Conservation (phyloP, 2,329 filamentous ascomycete species). For the Pseudopyrenochaeta lycopersici region DNA sequence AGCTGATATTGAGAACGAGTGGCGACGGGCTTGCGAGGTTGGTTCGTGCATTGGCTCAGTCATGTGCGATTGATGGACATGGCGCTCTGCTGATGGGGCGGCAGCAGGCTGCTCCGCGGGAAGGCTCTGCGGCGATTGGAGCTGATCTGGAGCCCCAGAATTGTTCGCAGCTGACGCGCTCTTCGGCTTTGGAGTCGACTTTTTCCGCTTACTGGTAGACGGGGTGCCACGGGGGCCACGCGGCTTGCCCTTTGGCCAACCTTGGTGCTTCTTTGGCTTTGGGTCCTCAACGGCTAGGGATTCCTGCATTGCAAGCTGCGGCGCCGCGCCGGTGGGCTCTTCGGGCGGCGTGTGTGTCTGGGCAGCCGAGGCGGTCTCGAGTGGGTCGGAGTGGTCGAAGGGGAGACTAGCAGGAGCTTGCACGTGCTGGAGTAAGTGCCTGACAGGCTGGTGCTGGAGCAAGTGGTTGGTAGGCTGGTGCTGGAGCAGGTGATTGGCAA, state of each 20-base stretch:
- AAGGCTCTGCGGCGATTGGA: slow-evolving; percentile 46
- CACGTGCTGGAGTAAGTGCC: slow-evolving; percentile 14
- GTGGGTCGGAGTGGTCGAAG: slow-evolving; percentile 15
- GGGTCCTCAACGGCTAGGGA: slow-evolving; percentile 28
- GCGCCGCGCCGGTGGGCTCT: slow-evolving; percentile 27
- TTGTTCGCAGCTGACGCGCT: slow-evolving; percentile 21
- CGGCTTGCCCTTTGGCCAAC: slow-evolving; percentile 58
- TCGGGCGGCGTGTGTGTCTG: slow-evolving; percentile 54
- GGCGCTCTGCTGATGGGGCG: slow-evolving; percentile 8
- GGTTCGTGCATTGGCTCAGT: slow-evolving; percentile 12
- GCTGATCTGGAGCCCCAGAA: slow-evolving; percentile 34
- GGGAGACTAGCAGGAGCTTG: slow-evolving; percentile 22
- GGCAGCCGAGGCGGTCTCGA: slow-evolving; percentile 27
- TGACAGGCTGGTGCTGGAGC: slow-evolving; percentile 11
- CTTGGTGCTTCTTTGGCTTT: slow-evolving; percentile 49
- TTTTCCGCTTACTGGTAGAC: slow-evolving; percentile 52
- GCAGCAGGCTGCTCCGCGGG: slow-evolving; percentile 33
- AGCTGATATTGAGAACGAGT: slow-evolving; percentile 38
- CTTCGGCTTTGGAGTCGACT: slow-evolving; percentile 46
- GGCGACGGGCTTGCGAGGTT: slow-evolving; percentile 31
- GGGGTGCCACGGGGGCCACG: slow-evolving; percentile 49
- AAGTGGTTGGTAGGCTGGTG: slow-evolving; percentile 12
- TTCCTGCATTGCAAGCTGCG: slow-evolving; percentile 22
- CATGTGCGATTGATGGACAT: slow-evolving; percentile 9
- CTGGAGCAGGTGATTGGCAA: slow-evolving; percentile 10